Evolutionary conservation across 345 rosid species (phyloP), one percentile per base, ranked within the genome.

Genomic region (Salix dunnii): DNA sequence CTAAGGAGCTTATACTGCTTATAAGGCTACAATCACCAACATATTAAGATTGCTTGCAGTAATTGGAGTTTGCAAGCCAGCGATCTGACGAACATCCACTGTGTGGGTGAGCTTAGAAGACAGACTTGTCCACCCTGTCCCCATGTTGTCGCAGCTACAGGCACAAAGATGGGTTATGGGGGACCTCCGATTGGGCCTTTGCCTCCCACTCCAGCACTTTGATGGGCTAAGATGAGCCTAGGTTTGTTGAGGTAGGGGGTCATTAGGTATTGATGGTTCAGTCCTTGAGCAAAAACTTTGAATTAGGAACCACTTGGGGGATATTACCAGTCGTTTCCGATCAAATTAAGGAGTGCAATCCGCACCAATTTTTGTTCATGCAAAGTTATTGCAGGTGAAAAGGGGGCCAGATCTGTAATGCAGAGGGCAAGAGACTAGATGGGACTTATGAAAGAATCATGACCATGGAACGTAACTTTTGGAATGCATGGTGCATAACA

Each of bases 381-480:
- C 53, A 0, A 25, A 46, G 51, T 2, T 3, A 12, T 48, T 48
- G 30, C 61, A 58, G 38, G 53, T 36, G 75, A 55, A 25, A 40
- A 23, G 9, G 49, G 25, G 2, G 4, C 30, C 14, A 42, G 55
- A 13, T 20, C 42, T 62, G 27, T 20, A 46, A 25, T 16, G 17
- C 6, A 70, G 11, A 30, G 16, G 51, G 76, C 27, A 36, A n/a
- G 8, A 8, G 27, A 42, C 65, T 17, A 23, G 73, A 78, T 51
- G 62, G 55, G 81, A 67, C 81, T 67, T 1, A 20, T 31, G 30
- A 43, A 67, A 27, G 62, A 78, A 67, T 18, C 61, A 30, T 31
- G 62, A 14, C 77, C 81, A 78, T 78, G 63, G 77, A 73, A 78
- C 38, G 77, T 67, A 51, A 58, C 81, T 78, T 73, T 78, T 42